A percentile compares a stretch with the other conserved stretches of the same genome.
These are phyloP conservation scores for Phylloporus rhodoxanthus DNA, from an alignment of 768 basidiomycete species.

Conservation along the genomic window DNA sequence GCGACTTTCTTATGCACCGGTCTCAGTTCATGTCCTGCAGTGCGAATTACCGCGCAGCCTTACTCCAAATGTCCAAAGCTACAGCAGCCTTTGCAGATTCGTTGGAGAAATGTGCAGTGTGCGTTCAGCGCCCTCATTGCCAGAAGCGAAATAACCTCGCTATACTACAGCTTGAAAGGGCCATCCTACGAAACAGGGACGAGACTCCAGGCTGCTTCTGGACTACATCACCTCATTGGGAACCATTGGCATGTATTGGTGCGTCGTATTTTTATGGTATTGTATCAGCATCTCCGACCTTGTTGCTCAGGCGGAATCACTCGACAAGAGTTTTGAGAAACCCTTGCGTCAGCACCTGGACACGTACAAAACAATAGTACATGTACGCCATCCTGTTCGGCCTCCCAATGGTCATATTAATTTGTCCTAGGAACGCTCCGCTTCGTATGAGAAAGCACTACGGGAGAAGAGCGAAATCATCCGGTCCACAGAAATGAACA, in stretches of 20 bases:
- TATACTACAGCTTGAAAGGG: slow-evolving; percentile 56
- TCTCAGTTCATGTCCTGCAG: slow-evolving; percentile 68
- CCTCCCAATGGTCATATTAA: slow-evolving; percentile 1
- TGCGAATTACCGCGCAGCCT: slow-evolving; percentile 73
- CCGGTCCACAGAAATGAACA: slow-evolving; percentile 76
- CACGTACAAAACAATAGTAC: slow-evolving; percentile 66
- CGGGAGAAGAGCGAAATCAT: slow-evolving; percentile 82
- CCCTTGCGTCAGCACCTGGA: slow-evolving; percentile 84
- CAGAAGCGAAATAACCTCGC: not conserved
- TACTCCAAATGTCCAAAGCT: slow-evolving; percentile 75
- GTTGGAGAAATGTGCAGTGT: slow-evolving; percentile 81
- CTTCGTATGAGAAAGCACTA: slow-evolving; percentile 75
- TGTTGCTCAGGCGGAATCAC: slow-evolving; percentile 61
- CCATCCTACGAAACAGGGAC: slow-evolving; percentile 76
- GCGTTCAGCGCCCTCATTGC: slow-evolving; percentile 22
- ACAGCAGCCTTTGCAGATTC: slow-evolving; percentile 84
- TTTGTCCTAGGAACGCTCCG: slow-evolving; percentile 65
- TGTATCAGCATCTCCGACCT: slow-evolving; percentile 3
- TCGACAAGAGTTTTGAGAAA: slow-evolving; percentile 85
- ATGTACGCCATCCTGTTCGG: slow-evolving; percentile 38
- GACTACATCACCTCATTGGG: slow-evolving; percentile 84
- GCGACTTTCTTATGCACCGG: slow-evolving; percentile 16
- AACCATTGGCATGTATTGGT: slow-evolving; percentile 93
- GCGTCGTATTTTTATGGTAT: slow-evolving; percentile 25
- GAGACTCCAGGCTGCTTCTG: slow-evolving; percentile 78